Base-by-base conservation (phyloP, 139 green algal species). In the Pleodorina starrii region DNA sequence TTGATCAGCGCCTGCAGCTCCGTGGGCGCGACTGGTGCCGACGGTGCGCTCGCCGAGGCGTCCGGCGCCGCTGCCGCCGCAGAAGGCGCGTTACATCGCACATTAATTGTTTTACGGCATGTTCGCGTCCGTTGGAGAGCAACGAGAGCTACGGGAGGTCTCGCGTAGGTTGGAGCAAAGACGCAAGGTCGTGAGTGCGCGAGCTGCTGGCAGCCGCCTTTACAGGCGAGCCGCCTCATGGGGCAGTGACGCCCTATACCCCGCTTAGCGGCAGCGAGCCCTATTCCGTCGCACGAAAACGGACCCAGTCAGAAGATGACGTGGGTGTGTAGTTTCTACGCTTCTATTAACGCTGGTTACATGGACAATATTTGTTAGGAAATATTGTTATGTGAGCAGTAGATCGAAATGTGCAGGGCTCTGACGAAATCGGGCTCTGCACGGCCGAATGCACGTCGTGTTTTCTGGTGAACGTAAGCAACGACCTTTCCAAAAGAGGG, bases 1-100 rank as follows among this genome's bases (percentile, higher is more conserved):
- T 94, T 89, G 17, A 95, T 93, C 50, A 91, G 71, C 12, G 77
- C 48, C 21, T 96, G 90, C 32, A 97, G 91, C 71, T 97, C 95
- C 79, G 79, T 75, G 29, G 25, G 36, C 9, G 57, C 57, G n/a
- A 25, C 11, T 10, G 77, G 51, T 35, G 51, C 17, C 25, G 57
- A 51, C 38, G 38, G 4, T n/a, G 51, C 16, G 59, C 35, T 36
- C 43, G 79, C 38, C 51, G 63, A 46, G 40, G n/a, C 29, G 21
- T 77, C 60, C 40, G 63, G 14, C 42, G 81, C 29, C 17, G 43
- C 14, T 44, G 60, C 35, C 3, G 81, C 81, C n/a, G 43, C 38
- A 50, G 51, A 5, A 19, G 78, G 17, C 21, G 81, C 35, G 43
- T n/a, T 87, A 87, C 60, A 77, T 48, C 27, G 57, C 50, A 85